phyloP scores from a whole-genome alignment of 83 land plant genomes.

The Picea abies region DNA sequence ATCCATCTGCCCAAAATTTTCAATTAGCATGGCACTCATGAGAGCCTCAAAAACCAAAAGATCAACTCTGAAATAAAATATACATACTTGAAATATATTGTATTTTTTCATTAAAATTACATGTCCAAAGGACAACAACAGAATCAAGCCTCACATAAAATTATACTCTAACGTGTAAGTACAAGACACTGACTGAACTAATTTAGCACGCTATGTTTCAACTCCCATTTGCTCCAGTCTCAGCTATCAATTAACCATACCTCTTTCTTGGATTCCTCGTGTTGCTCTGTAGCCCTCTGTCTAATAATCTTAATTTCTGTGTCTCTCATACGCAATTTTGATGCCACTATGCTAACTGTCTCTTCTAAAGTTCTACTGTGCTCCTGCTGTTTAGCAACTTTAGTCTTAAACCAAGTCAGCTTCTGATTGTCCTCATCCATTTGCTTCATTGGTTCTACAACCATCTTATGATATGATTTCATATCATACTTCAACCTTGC shows the following conservation, averaged over 20 bases:
- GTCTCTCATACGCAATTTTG: conserved; percentile 46
- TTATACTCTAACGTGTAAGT: background rate
- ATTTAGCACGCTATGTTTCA: background rate
- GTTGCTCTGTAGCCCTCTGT: conserved; percentile 49
- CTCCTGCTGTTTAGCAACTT: conserved; percentile 42
- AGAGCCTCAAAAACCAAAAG: background rate
- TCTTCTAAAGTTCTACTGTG: conserved; percentile 51
- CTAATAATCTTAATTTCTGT: conserved; percentile 58
- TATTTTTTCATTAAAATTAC: background rate
- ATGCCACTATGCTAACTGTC: conserved; percentile 34
- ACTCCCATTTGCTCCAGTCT: background rate
- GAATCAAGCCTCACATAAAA: background rate
- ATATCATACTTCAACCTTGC: conserved; percentile 70
- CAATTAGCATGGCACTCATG: background rate
- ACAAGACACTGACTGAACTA: background rate
- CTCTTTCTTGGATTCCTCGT: conserved; percentile 57
- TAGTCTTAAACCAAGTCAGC: conserved; percentile 38
- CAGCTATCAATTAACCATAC: conserved; percentile 27
- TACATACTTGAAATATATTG: background rate
- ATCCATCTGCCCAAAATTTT: conserved; percentile 49
- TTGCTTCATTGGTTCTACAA: conserved; percentile 66
- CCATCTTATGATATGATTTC: conserved; percentile 65
- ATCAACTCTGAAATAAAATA: too few relatives aligned
- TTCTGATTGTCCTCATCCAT: conserved; percentile 79
- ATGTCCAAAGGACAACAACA: background rate